phyloP scores from a whole-genome alignment of 164 flowering plant species.

The Annona cherimola region DNA sequence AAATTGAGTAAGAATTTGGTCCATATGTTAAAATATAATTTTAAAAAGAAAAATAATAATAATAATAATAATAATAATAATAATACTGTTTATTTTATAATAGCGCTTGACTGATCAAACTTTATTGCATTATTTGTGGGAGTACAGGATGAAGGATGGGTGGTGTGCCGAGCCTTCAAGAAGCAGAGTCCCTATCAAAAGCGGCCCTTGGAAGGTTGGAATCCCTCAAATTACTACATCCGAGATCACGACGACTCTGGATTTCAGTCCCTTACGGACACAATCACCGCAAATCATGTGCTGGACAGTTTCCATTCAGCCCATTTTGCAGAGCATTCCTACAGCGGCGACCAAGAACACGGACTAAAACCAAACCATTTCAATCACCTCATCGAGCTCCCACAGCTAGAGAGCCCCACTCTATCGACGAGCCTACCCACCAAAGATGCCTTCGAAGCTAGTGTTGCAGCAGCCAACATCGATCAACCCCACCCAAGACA shows the following conservation, averaged over 20 bases:
- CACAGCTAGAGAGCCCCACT: conserved; percentile 50
- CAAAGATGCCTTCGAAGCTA: conserved; percentile 20
- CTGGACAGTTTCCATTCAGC: conserved; percentile 16
- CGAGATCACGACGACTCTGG: conserved; percentile 11
- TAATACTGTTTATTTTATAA: not conserved
- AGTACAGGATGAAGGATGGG: conserved; percentile 96
- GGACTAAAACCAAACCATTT: conserved; percentile 15
- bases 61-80: too few species aligned
- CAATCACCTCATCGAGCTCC: conserved; percentile 43
- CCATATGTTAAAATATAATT: too few species aligned
- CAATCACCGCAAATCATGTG: conserved; percentile 12
- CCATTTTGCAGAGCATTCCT: conserved; percentile 15
- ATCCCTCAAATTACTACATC: conserved; percentile 23
- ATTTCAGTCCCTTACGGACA: conserved; percentile 18
- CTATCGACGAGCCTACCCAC: conserved; percentile 38
- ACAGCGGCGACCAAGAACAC: conserved; percentile 17
- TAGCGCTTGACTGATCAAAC: not conserved
- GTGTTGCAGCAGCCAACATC: not conserved
- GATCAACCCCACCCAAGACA: conserved; percentile 23
- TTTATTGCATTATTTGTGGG: not conserved
- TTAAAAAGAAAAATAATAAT: too few species aligned
- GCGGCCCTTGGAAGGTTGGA: conserved; percentile 50
- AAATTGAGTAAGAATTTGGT: too few species aligned
- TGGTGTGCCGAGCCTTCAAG: conserved; percentile 85
- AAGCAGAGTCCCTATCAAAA: conserved; percentile 62